Evolutionary conservation across 2,329 filamentous ascomycete genomes (phyloP), one percentile per base, ranked within the genome.

Genomic region (Claviceps maximensis): DNA sequence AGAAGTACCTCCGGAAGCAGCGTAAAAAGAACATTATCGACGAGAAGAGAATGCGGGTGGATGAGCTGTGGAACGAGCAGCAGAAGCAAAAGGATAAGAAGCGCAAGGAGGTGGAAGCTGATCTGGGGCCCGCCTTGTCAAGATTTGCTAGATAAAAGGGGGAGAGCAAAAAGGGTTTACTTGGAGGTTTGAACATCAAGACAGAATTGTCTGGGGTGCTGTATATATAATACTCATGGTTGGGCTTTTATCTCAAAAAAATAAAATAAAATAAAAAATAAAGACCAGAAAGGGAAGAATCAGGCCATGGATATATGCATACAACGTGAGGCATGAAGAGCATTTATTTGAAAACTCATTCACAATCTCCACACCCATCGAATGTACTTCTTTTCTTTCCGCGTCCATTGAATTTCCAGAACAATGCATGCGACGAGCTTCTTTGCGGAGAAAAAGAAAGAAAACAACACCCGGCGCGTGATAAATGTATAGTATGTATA

Each of bases 11-110:
- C 63, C 76, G 93, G 59, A 97, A 97, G 81, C 90, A 93, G 73
- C 83, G 88, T 47, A 84, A 85, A 63, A 88, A 86, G 77, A 97
- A 97, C 67, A 81, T 98, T 54, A 89, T 98, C 67, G 93, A 98
- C 73, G 93, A 96, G 76, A 90, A 91, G 78, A 84, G 87, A 65
- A 70, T 95, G 68, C 83, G 84, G 65, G 84, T 90, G 48, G 87
- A 96, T 67, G 87, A 89, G 70, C 74, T 95, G 66, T 83, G 85
- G 73, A 82, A 84, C 59, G 80, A 85, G 67, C 81, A 80, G 67
- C 79, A 84, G 60, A 78, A 83, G 65, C 79, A 83, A 62, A 83
- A 77, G 62, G 71, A 84, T 60, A 77, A 80, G 62, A 78, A 79
- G 70, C 70, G 73, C 48, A 63, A 81, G 64, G 80, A 87, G 67